phyloP scores from a whole-genome alignment of 2,329 filamentous ascomycete species.

The Cryphonectria naterciae region DNA sequence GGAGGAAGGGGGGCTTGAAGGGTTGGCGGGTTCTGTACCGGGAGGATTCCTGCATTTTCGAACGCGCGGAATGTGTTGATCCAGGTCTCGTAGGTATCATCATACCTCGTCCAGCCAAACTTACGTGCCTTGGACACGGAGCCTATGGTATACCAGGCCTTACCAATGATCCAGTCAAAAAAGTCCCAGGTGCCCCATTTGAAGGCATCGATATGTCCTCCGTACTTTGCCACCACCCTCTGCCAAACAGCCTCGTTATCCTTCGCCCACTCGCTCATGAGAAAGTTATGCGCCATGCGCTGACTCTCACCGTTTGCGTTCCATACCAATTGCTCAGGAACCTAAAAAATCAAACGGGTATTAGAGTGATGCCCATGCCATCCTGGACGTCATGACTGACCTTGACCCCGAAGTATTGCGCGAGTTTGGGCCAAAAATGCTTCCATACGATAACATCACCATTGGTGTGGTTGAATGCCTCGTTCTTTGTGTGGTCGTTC shows the following conservation, averaged over 20 bases:
- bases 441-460: constrained; percentile 38
- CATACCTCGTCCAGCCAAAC: constrained; percentile 27
- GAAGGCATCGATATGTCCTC: constrained; percentile 27
- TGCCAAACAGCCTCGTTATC: constrained; percentile 26
- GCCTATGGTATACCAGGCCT: constrained; percentile 25
- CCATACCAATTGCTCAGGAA: constrained; percentile 25
- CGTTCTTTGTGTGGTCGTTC: constrained; percentile 32
- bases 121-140: constrained; percentile 28
- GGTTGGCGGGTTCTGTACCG: neutral
- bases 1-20: neutral
- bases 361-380: no score
- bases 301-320: constrained; percentile 16
- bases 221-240: constrained; percentile 27
- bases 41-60: constrained; percentile 28
- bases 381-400: constrained; percentile 20
- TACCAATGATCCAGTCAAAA: constrained; percentile 28
- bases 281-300: constrained; percentile 23
- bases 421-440: constrained; percentile 34
- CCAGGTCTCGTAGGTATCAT: constrained; percentile 27
- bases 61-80: constrained; percentile 28
- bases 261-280: constrained; percentile 29
- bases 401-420: constrained; percentile 33
- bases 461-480: constrained; percentile 37
- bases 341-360: neutral
- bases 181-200: constrained; percentile 31